Conservation (phyloP, 768 basidiomycete genomes). For the Boletus subcaerulescens region DNA sequence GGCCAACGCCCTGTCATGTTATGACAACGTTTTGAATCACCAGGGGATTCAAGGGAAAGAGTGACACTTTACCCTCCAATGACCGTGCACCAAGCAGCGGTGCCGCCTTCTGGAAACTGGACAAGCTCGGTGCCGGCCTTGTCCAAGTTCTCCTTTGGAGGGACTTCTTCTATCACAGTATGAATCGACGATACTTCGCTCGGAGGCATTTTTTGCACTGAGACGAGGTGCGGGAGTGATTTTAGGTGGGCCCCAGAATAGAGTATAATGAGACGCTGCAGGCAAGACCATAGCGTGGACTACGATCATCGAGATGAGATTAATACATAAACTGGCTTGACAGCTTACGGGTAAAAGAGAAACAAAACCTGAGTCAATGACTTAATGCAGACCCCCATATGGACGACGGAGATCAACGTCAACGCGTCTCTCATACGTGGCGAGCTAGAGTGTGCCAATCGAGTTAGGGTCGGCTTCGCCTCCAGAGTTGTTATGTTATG, state of each 20-base stretch:
- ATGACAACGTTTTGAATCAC: neutral
- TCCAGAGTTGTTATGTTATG: too few species aligned
- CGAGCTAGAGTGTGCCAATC: too few species aligned
- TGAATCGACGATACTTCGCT: constrained; percentile 1
- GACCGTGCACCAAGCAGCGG: constrained; percentile 23
- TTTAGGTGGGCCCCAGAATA: neutral
- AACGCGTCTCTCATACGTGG: too few species aligned
- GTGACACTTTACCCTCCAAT: constrained; percentile 21
- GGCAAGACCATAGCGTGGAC: too few species aligned
- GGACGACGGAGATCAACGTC: too few species aligned
- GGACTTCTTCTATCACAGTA: neutral
- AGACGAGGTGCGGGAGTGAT: neutral
- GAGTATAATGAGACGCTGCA: neutral
- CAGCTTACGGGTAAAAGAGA: too few species aligned
- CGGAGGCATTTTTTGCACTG: constrained; percentile 1
- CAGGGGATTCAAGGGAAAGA: neutral
- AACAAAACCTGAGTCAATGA: neutral
- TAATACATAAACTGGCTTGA: too few species aligned
- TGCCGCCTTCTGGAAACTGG: constrained; percentile 30
- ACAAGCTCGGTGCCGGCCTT: neutral
- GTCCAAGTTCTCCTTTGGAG: neutral
- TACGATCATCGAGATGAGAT: too few species aligned
- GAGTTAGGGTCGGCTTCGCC: too few species aligned
- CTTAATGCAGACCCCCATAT: neutral
- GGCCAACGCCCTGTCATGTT: constrained; percentile 25